A percentile compares a stretch with the other conserved stretches of the same genome.
These are phyloP conservation scores for Mortierella sp. DNA, from an alignment of 371 early-diverging fungal genomes.

Conservation along the genomic window DNA sequence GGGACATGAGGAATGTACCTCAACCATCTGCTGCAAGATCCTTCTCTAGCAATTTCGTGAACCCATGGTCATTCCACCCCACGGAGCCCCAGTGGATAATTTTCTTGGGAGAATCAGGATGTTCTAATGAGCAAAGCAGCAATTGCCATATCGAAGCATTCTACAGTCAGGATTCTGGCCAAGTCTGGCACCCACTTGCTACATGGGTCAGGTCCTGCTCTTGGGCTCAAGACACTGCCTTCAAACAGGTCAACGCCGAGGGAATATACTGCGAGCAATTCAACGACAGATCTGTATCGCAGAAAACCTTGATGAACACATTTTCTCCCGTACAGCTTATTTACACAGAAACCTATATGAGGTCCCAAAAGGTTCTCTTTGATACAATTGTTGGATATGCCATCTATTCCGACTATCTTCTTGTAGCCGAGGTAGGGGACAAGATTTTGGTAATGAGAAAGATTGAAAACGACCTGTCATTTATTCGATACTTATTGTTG, in stretches of 20 bases:
- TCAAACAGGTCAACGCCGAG: conserved; percentile 62
- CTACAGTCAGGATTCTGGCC: conserved; percentile 79
- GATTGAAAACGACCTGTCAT: background rate
- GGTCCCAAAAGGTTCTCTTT: conserved; percentile 64
- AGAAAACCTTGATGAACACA: conserved; percentile 56
- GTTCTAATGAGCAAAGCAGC: conserved; percentile 17
- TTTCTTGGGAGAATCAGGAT: conserved; percentile 71
- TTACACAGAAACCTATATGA: conserved; percentile 70
- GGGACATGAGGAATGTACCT: conserved; percentile 70
- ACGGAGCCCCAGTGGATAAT: conserved; percentile 81
- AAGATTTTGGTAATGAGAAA: background rate
- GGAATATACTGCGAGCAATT: conserved; percentile 81
- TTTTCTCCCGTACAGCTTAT: conserved; percentile 66
- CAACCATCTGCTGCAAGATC: conserved; percentile 63
- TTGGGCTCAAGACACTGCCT: conserved; percentile 77
- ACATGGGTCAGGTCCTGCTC: conserved; percentile 82
- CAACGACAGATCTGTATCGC: conserved; percentile 70
- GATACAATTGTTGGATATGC: conserved; percentile 81
- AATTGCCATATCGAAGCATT: conserved; percentile 68
- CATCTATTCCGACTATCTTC: conserved; percentile 84
- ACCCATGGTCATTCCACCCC: conserved; percentile 85
- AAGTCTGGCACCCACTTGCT: conserved; percentile 76
- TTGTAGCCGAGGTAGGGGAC: conserved; percentile 72
- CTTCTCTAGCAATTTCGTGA: conserved; percentile 52
- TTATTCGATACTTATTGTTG: too few species aligned